Conservation (phyloP, 2,329 filamentous ascomycete genomes). For the Chaetothyriales sp. region DNA sequence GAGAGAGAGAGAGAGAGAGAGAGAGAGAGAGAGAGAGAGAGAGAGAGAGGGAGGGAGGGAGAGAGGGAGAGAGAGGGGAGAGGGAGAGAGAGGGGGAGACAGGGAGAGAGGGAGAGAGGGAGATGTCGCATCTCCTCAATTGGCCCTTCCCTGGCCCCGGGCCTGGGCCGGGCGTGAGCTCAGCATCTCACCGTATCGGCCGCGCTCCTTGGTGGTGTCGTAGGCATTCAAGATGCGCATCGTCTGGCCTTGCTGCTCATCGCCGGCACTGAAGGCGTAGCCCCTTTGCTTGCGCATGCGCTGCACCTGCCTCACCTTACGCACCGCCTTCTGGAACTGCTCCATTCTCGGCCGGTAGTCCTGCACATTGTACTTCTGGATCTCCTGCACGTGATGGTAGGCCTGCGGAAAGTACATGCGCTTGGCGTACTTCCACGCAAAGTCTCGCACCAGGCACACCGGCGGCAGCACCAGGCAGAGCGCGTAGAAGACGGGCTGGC, state of each 20-base stretch:
- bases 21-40: too few species aligned
- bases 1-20: too few species aligned
- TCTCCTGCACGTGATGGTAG: slow-evolving; percentile 98
- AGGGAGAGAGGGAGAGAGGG: too few species aligned
- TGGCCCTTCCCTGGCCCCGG: not conserved
- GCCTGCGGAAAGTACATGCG: slow-evolving; percentile 92
- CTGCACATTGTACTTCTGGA: slow-evolving; percentile 99
- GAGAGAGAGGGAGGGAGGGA: too few species aligned
- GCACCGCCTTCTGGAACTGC: slow-evolving; percentile 98
- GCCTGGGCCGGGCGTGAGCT: slow-evolving; percentile 31
- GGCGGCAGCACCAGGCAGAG: slow-evolving; percentile 70
- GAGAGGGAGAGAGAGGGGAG: too few species aligned
- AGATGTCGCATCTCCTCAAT: not conserved
- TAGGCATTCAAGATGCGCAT: slow-evolving; percentile 92
- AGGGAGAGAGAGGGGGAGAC: too few species aligned
- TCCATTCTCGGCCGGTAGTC: slow-evolving; percentile 98
- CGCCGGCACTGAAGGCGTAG: slow-evolving; percentile 94
- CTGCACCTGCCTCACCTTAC: slow-evolving; percentile 95
- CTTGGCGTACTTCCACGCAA: slow-evolving; percentile 94
- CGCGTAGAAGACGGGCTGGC: slow-evolving; percentile 76
- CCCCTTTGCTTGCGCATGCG: slow-evolving; percentile 98
- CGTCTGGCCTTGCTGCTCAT: slow-evolving; percentile 60
- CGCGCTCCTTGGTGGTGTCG: slow-evolving; percentile 85
- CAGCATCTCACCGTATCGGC: slow-evolving; percentile 90
- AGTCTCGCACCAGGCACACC: slow-evolving; percentile 73